Percentiles rank a stretch among this genome's conserved stretches.
These are phyloP conservation scores for Monosporascus ibericus DNA, from an alignment of 2,329 filamentous ascomycete genomes.

Conservation along the genomic window DNA sequence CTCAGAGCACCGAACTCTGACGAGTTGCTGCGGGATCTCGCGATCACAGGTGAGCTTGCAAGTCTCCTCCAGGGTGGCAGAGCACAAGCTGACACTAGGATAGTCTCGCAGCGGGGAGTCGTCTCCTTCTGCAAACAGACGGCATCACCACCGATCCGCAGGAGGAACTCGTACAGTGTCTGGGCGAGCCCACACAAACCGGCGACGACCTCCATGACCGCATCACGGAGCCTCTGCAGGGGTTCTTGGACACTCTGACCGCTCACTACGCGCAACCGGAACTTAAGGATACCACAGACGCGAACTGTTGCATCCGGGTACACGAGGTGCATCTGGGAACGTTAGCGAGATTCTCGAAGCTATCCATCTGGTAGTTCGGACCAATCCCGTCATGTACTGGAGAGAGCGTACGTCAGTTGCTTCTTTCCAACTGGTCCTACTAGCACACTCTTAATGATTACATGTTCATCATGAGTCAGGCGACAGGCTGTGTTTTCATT, in stretches of 20 bases:
- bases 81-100: neutral
- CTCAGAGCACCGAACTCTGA: slow-evolving; percentile 57
- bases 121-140: slow-evolving; percentile 65
- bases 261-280: slow-evolving; percentile 37
- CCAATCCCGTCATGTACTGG: slow-evolving; percentile 60
- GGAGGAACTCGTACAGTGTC: slow-evolving; percentile 56
- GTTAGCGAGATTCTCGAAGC: slow-evolving; percentile 42
- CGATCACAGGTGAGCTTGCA: slow-evolving; percentile 51
- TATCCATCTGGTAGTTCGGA: slow-evolving; percentile 51
- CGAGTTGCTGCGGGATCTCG: slow-evolving; percentile 58
- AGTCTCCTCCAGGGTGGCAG: neutral
- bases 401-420: slow-evolving; percentile 34
- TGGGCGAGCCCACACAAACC: slow-evolving; percentile 54
- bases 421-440: slow-evolving; percentile 27
- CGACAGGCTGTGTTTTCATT: too few relatives aligned
- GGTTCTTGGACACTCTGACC: slow-evolving; percentile 39
- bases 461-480: too few relatives aligned
- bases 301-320: slow-evolving; percentile 35
- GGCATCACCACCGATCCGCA: slow-evolving; percentile 55
- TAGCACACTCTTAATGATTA: neutral
- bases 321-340: slow-evolving; percentile 49
- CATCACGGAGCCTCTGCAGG: slow-evolving; percentile 39
- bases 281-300: slow-evolving; percentile 32
- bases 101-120: slow-evolving; percentile 63
- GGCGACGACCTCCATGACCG: slow-evolving; percentile 38